phyloP scores from a whole-genome alignment of 805 yeast genomes.

The Monosporozyma solicola region DNA sequence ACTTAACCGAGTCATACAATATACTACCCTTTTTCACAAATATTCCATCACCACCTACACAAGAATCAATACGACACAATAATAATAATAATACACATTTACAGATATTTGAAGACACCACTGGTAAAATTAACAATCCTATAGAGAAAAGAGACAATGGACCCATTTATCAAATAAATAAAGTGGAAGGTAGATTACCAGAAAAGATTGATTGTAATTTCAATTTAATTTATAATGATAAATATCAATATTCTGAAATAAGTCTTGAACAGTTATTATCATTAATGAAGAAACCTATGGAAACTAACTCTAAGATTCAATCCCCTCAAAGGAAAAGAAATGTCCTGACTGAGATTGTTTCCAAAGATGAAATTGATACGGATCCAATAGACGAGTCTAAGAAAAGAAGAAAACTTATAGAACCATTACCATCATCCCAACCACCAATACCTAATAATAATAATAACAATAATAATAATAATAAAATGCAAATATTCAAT shows the following conservation, averaged over 20 bases:
- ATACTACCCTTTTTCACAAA: not conserved
- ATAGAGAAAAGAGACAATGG: too few species aligned
- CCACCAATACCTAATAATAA: not conserved
- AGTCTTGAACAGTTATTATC: slow-evolving; percentile 62
- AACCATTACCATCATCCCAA: slow-evolving; percentile 2
- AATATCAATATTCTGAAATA: slow-evolving; percentile 37
- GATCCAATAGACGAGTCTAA: not conserved
- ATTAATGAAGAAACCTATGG: slow-evolving; percentile 30
- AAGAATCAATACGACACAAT: slow-evolving; percentile 33
- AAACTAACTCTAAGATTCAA: slow-evolving; percentile 7
- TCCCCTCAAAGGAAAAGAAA: slow-evolving; percentile 2
- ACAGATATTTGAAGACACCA: slow-evolving; percentile 14
- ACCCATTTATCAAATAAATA: slow-evolving; percentile 42
- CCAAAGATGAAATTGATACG: not conserved
- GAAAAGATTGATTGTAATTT: slow-evolving; percentile 56
- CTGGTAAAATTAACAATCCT: not conserved
- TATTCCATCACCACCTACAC: not conserved
- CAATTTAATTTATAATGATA: slow-evolving; percentile 42
- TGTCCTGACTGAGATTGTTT: not conserved
- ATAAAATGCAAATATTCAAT: not conserved
- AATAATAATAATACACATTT: not conserved
- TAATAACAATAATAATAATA: not conserved
- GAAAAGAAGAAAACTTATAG: slow-evolving; percentile 2
- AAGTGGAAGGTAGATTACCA: slow-evolving; percentile 47
- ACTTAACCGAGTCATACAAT: not conserved